A percentile compares a stretch with the other conserved stretches of the same genome.
phyloP scores from a whole-genome alignment of 345 rosid genomes.

The Citrus reticulata region DNA sequence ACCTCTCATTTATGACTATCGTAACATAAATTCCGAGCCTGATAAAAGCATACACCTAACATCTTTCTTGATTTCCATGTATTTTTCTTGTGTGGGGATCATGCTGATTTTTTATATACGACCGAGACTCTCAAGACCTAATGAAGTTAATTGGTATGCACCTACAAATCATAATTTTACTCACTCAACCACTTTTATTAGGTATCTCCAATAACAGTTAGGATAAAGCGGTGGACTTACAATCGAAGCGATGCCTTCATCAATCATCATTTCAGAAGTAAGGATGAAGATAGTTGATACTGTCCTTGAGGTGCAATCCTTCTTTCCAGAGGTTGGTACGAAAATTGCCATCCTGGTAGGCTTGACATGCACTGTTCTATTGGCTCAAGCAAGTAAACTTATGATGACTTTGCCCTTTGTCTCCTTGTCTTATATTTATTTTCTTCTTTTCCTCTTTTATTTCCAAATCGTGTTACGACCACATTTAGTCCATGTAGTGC shows the following conservation, averaged over 20 bases:
- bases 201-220: background rate
- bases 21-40: background rate
- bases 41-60: background rate
- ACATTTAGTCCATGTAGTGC: background rate
- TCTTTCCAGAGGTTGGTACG: background rate
- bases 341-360: background rate
- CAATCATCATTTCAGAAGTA: conserved; percentile 12
- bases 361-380: background rate
- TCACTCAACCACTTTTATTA: background rate
- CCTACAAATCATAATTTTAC: background rate
- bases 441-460: background rate
- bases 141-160: background rate
- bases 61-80: background rate
- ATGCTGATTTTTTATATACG: background rate
- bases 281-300: conserved; percentile 11
- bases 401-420: background rate
- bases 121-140: too few relatives aligned
- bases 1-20: background rate
- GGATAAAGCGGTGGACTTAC: background rate
- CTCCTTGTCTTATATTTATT: background rate
- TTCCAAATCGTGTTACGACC: background rate
- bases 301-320: conserved; percentile 15
- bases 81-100: too few relatives aligned
- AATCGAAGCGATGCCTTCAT: conserved; percentile 25
- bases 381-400: background rate